phyloP scores from a whole-genome alignment of 352 stramenopile genomes.

The Pythium pyrilobum region DNA sequence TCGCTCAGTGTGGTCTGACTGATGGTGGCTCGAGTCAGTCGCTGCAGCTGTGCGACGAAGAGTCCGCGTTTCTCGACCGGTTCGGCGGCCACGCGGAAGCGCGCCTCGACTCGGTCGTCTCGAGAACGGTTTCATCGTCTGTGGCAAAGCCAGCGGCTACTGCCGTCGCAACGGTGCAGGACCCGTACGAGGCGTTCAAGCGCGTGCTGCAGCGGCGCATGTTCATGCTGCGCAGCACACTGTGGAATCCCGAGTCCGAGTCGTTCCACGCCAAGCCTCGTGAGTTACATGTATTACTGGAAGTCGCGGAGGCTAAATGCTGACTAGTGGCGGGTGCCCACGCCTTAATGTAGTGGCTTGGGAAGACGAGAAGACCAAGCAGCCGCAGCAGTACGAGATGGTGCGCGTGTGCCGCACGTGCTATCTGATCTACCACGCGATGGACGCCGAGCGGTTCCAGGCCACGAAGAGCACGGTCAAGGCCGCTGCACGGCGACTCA shows the following conservation, averaged over 20 bases:
- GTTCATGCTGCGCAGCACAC: conserved; percentile 64
- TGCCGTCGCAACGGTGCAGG: neutral
- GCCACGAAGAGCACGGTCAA: conserved; percentile 23
- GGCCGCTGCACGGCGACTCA: conserved; percentile 13
- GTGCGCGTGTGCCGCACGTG: conserved; percentile 20
- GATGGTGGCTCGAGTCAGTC: conserved; percentile 23
- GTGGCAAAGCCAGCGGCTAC: conserved; percentile 7
- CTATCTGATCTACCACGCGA: conserved; percentile 23
- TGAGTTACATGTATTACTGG: too few relatives aligned
- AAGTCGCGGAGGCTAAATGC: too few relatives aligned
- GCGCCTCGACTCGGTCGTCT: neutral
- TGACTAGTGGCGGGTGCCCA: too few relatives aligned
- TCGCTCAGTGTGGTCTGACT: neutral
- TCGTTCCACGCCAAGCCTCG: conserved; percentile 44
- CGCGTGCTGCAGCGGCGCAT: conserved; percentile 55
- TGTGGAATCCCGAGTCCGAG: conserved; percentile 66
- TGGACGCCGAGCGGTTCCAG: conserved; percentile 22
- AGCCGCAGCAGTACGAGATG: conserved; percentile 24
- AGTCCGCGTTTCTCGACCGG: conserved; percentile 44
- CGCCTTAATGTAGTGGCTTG: conserved; percentile 52
- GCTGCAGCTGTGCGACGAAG: conserved; percentile 47
- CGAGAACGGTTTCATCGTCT: neutral
- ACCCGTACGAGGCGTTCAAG: conserved; percentile 23
- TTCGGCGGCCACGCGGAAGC: conserved; percentile 57
- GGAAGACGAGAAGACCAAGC: conserved; percentile 29